Conservation (phyloP, 2,329 filamentous ascomycete genomes). For the Phaeosphaeriaceae sp. region DNA sequence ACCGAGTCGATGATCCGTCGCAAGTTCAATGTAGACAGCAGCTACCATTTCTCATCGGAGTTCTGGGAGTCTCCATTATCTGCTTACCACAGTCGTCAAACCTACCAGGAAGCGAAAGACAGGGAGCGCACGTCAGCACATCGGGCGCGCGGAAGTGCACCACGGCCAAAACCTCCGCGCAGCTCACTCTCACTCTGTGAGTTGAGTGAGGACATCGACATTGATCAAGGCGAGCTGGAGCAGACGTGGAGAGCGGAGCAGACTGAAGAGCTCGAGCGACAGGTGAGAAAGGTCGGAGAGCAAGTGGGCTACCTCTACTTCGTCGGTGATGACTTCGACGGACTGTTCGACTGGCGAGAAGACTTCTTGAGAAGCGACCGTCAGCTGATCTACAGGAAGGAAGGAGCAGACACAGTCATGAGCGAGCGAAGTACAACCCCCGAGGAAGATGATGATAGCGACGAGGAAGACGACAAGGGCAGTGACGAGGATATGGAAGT, state of each 20-base stretch:
- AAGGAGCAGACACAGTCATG: not conserved
- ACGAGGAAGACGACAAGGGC: constrained; percentile 5
- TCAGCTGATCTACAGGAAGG: constrained; percentile 19
- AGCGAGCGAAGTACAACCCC: not conserved
- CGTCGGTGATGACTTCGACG: constrained; percentile 17
- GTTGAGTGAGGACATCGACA: constrained; percentile 20
- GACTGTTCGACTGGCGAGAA: constrained; percentile 19
- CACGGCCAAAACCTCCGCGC: constrained; percentile 19
- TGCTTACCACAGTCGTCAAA: constrained; percentile 9
- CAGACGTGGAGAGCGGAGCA: constrained; percentile 18
- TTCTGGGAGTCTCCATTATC: constrained; percentile 30
- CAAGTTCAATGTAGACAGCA: constrained; percentile 24
- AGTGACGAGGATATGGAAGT: constrained; percentile 17
- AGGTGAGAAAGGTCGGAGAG: constrained; percentile 15
- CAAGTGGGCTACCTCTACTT: constrained; percentile 41
- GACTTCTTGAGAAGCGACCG: constrained; percentile 26
- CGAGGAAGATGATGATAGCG: constrained; percentile 3
- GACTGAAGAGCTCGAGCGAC: constrained; percentile 13
- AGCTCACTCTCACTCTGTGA: constrained; percentile 31
- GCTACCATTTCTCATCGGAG: constrained; percentile 16
- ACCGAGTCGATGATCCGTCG: constrained; percentile 29
- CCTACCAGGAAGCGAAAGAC: constrained; percentile 6
- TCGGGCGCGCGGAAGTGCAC: constrained; percentile 17
- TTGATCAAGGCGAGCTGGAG: constrained; percentile 15
- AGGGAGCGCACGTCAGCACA: constrained; percentile 15